A percentile compares a stretch with the other conserved stretches of the same genome.
These are phyloP conservation scores for Plantago elongata DNA, from an alignment of 257 asterid species.

Conservation along the genomic window DNA sequence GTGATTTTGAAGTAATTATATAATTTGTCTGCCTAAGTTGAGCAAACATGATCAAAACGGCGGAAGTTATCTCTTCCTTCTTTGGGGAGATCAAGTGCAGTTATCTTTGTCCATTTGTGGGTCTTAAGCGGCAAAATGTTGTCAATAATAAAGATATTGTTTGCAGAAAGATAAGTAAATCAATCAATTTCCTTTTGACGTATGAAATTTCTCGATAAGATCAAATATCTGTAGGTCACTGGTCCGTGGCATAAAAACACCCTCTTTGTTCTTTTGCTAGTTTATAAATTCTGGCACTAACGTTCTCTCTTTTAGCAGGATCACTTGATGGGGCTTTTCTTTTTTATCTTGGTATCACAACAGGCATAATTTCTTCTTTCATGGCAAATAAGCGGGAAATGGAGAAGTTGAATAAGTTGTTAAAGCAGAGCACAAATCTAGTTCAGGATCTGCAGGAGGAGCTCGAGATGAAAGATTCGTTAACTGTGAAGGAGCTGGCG, in stretches of 20 bases:
- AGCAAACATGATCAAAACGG: slow-evolving; percentile 6
- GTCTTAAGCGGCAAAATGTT: not conserved
- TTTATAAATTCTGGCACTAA: slow-evolving; percentile 15
- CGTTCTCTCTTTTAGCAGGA: slow-evolving; percentile 50
- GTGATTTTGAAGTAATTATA: no score
- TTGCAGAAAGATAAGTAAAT: slow-evolving; percentile 3
- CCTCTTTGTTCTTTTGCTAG: slow-evolving; percentile 2
- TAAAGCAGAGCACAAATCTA: slow-evolving; percentile 66
- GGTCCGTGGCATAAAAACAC: slow-evolving; percentile 5
- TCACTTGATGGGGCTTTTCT: slow-evolving; percentile 35
- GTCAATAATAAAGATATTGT: not conserved
- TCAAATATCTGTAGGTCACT: not conserved
- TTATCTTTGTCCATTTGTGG: slow-evolving; percentile 4
- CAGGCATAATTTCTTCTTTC: slow-evolving; percentile 60
- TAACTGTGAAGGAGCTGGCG: slow-evolving; percentile 76
- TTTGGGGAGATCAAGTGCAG: slow-evolving; percentile 3
- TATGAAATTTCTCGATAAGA: not conserved
- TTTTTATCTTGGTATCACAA: slow-evolving; percentile 63
- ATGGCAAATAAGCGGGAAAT: slow-evolving; percentile 50
- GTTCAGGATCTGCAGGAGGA: slow-evolving; percentile 94
- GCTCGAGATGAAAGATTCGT: slow-evolving; percentile 84
- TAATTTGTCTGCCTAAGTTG: not conserved
- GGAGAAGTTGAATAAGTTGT: slow-evolving; percentile 45
- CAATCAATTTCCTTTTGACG: not conserved
- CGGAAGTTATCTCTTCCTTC: slow-evolving; percentile 11